Evolutionary conservation across 2,329 filamentous ascomycete genomes (phyloP).

Genomic region (Clonostachys byssicola): DNA sequence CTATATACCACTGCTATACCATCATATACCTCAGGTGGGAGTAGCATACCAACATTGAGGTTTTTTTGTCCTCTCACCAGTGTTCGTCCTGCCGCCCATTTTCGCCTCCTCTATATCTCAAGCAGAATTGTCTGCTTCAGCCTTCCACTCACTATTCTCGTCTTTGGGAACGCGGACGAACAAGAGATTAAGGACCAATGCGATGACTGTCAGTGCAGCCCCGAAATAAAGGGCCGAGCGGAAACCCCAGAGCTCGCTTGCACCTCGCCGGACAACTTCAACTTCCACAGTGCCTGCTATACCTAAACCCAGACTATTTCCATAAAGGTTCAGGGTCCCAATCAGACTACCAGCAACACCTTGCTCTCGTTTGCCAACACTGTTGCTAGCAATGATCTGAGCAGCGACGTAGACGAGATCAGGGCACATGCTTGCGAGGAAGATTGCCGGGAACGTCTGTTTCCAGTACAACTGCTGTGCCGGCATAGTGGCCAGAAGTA

Average conservation of each 20-base stretch:
- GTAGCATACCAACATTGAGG: no score
- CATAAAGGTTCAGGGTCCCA: constrained; percentile 28
- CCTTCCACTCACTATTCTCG: constrained; percentile 23
- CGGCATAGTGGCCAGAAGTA: constrained; percentile 33
- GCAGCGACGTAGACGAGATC: constrained; percentile 46
- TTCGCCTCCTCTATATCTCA: no score
- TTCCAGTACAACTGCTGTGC: constrained; percentile 31
- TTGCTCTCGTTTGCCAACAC: constrained; percentile 39
- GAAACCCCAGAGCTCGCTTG: constrained; percentile 19
- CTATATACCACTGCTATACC: no score
- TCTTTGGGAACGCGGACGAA: constrained; percentile 36
- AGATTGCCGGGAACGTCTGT: constrained; percentile 32
- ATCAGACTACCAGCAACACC: constrained; percentile 46
- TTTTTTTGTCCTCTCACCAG: no score
- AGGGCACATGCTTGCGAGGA: constrained; percentile 29
- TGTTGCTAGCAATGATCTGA: constrained; percentile 49
- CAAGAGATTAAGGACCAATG: constrained; percentile 23
- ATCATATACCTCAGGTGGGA: no score
- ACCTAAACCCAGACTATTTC: constrained; percentile 20
- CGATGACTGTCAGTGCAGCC: constrained; percentile 23
- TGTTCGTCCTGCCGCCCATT: no score
- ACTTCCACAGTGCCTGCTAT: constrained; percentile 27
- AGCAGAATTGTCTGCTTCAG: neutral
- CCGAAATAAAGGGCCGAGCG: constrained; percentile 34
- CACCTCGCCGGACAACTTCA: constrained; percentile 6